A percentile compares a stretch with the other conserved stretches of the same genome.
These are phyloP conservation scores for Solanum commersonii DNA, from an alignment of 257 asterid species.

Conservation along the genomic window DNA sequence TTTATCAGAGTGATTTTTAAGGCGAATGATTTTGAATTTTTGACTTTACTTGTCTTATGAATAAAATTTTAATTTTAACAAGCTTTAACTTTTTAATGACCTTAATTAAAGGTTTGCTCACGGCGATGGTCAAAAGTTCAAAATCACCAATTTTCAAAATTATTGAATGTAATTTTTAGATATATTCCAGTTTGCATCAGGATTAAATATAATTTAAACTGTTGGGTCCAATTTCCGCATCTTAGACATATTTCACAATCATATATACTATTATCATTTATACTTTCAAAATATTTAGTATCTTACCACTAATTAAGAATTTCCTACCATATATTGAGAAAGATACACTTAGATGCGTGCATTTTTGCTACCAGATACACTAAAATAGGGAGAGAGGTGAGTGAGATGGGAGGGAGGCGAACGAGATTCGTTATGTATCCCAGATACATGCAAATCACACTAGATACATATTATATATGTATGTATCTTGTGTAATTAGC, in stretches of 20 bases:
- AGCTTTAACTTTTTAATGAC: background rate
- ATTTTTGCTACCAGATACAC: background rate
- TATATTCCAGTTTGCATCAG: no score
- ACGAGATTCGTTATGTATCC: background rate
- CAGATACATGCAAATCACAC: background rate
- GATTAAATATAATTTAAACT: no score
- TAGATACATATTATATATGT: background rate
- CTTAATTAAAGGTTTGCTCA: background rate
- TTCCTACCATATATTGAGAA: no score
- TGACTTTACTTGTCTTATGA: no score
- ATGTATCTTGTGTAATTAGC: background rate
- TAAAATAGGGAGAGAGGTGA: background rate
- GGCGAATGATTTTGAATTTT: background rate
- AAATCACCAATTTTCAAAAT: no score
- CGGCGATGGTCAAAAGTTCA: background rate
- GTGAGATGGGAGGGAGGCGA: no score
- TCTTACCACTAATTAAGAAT: no score
- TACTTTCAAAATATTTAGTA: background rate
- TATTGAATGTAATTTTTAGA: background rate
- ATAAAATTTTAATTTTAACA: no score
- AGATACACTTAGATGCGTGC: background rate
- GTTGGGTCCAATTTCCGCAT: no score
- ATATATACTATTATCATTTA: no score
- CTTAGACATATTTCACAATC: no score
- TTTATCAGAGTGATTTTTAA: background rate